Evolutionary conservation across 345 rosid genomes (phyloP).

Genomic region (Murraya paniculata): DNA sequence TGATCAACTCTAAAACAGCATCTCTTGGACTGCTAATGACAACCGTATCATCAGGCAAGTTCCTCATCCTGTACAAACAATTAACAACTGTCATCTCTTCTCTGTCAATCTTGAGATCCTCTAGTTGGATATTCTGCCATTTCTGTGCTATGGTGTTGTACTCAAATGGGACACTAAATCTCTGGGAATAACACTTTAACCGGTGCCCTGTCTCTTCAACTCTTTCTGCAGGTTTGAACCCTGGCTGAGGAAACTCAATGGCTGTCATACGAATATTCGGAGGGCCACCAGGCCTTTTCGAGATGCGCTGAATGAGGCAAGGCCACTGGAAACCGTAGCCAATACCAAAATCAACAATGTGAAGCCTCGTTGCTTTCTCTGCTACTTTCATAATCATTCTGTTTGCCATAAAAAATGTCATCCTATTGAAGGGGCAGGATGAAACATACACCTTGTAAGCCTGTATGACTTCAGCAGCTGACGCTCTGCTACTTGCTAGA

Average conservation of each 20-base stretch:
- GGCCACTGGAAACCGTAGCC: slow-evolving; percentile 92
- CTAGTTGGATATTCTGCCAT: slow-evolving; percentile 70
- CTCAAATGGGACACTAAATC: slow-evolving; percentile 58
- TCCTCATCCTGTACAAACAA: slow-evolving; percentile 50
- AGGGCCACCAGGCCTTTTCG: slow-evolving; percentile 46
- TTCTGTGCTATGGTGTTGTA: slow-evolving; percentile 55
- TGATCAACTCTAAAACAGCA: slow-evolving; percentile 52
- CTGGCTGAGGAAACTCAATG: slow-evolving; percentile 78
- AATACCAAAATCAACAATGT: slow-evolving; percentile 80
- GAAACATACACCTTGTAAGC: slow-evolving; percentile 52
- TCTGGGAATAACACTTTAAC: slow-evolving; percentile 54
- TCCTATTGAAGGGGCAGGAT: slow-evolving; percentile 55
- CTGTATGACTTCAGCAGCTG: slow-evolving; percentile 56
- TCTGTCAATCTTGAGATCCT: slow-evolving; percentile 53
- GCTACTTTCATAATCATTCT: slow-evolving; percentile 45
- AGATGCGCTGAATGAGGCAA: slow-evolving; percentile 61
- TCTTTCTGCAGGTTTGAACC: slow-evolving; percentile 71
- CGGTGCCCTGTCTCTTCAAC: slow-evolving; percentile 71
- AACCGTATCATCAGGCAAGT: slow-evolving; percentile 70
- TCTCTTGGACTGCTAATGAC: slow-evolving; percentile 62
- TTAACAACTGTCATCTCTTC: slow-evolving; percentile 63
- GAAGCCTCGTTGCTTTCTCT: slow-evolving; percentile 48
- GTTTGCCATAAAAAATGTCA: slow-evolving; percentile 57
- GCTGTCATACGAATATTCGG: slow-evolving; percentile 69
- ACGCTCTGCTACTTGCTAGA: slow-evolving; percentile 20